These are phyloP conservation scores for Blastocystis hominis DNA, from an alignment of 352 stramenopile genomes.

Conservation along the genomic window DNA sequence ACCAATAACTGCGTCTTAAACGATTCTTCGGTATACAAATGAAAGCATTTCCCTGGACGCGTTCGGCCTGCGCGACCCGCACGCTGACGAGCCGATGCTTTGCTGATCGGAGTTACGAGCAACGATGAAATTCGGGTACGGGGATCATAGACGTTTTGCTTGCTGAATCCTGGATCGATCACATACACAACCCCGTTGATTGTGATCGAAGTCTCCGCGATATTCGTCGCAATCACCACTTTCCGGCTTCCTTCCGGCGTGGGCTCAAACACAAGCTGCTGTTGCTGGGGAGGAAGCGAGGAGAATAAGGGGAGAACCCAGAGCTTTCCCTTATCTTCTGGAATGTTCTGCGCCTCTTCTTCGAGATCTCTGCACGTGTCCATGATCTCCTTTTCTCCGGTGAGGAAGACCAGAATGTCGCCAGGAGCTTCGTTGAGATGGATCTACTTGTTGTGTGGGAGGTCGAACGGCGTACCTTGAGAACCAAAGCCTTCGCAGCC, in stretches of 20 bases:
- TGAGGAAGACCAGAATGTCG: slow-evolving; percentile 97
- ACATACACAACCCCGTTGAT: slow-evolving; percentile 99
- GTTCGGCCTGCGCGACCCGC: slow-evolving; percentile 86
- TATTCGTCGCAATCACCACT: slow-evolving; percentile 95
- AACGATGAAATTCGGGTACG: slow-evolving; percentile 93
- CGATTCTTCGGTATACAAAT: slow-evolving; percentile 91
- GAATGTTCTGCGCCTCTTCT: slow-evolving; percentile 65
- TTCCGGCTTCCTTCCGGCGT: slow-evolving; percentile 76
- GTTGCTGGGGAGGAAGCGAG: slow-evolving; percentile 77
- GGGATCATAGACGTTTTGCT: slow-evolving; percentile 99
- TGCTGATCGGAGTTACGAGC: slow-evolving; percentile 90
- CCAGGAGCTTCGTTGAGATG: slow-evolving; percentile 89
- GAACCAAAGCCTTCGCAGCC: slow-evolving; percentile 66
- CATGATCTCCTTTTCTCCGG: slow-evolving; percentile 95
- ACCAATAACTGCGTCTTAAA: slow-evolving; percentile 84
- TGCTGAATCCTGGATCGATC: slow-evolving; percentile 95
- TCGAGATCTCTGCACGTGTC: slow-evolving; percentile 78
- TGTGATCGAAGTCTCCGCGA: slow-evolving; percentile 97
- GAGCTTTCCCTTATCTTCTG: slow-evolving; percentile 67
- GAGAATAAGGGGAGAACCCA: slow-evolving; percentile 79
- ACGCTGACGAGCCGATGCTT: slow-evolving; percentile 79
- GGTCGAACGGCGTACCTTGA: slow-evolving; percentile 61
- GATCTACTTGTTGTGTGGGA: slow-evolving; percentile 79
- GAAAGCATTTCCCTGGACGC: slow-evolving; percentile 89
- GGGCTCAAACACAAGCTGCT: slow-evolving; percentile 83